phyloP scores from a whole-genome alignment of 1,139 yeast species.

The Pichia sp. region DNA sequence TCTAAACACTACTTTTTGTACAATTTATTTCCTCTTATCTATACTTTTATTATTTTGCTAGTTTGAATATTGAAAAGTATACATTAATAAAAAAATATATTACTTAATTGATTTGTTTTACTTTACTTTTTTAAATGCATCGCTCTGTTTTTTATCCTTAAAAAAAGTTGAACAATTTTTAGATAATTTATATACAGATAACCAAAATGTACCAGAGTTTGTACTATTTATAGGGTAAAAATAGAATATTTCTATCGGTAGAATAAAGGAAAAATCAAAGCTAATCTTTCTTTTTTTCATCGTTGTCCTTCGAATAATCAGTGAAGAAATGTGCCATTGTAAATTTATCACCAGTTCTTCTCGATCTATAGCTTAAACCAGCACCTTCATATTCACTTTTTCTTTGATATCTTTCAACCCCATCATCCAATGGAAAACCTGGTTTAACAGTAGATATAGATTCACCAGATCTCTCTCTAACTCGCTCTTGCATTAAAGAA shows the following conservation, averaged over 20 bases:
- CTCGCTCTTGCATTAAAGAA: slow-evolving; percentile 24
- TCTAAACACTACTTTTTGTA: slow-evolving; percentile 5
- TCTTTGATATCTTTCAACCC: slow-evolving; percentile 32
- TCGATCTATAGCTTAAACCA: slow-evolving; percentile 49
- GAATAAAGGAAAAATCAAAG: too few relatives aligned
- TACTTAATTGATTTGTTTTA: too few relatives aligned
- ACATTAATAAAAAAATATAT: too few relatives aligned
- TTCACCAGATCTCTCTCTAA: slow-evolving; percentile 19
- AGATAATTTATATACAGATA: too few relatives aligned
- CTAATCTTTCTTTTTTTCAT: slow-evolving; percentile 1
- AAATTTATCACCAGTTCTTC: slow-evolving; percentile 42
- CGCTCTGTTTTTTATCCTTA: too few relatives aligned
- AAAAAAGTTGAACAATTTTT: too few relatives aligned
- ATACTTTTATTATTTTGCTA: not conserved
- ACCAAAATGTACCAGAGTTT: too few relatives aligned
- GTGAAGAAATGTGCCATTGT: slow-evolving; percentile 17
- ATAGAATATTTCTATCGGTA: too few relatives aligned
- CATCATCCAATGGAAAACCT: slow-evolving; percentile 35
- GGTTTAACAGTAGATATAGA: slow-evolving; percentile 35
- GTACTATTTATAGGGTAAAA: too few relatives aligned
- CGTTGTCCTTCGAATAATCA: slow-evolving; percentile 15
- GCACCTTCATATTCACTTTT: slow-evolving; percentile 63
- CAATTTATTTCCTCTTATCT: not conserved
- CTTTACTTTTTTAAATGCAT: too few relatives aligned
- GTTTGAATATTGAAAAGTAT: too few relatives aligned